These are phyloP conservation scores for Liquidambar formosana DNA, from an alignment of 164 flowering plant species.

Conservation along the genomic window DNA sequence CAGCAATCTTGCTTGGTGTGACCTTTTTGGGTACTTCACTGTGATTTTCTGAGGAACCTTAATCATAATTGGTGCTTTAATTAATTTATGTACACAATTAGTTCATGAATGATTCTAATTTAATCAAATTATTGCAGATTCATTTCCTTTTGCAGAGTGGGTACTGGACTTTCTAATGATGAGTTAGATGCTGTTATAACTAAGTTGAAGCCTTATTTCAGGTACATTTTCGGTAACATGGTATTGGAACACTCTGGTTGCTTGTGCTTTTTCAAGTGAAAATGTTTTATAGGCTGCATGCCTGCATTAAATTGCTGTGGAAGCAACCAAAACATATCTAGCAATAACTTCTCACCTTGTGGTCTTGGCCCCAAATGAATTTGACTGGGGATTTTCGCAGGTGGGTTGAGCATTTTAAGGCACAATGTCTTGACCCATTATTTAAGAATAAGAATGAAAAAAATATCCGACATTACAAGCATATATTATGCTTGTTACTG, in stretches of 20 bases:
- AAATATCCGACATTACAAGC: too few relatives aligned
- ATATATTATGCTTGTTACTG: too few relatives aligned
- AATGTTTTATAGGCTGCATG: not conserved
- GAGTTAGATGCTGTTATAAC: conserved; percentile 77
- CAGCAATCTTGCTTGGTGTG: too few relatives aligned
- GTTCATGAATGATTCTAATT: not conserved
- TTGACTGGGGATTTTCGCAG: too few relatives aligned
- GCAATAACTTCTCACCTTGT: not conserved
- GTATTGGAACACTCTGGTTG: not conserved
- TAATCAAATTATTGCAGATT: conserved; percentile 51
- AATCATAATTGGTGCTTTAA: not conserved
- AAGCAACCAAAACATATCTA: not conserved
- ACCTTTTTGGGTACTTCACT: too few relatives aligned
- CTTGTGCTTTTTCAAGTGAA: not conserved
- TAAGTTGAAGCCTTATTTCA: conserved; percentile 90
- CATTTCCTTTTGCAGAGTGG: conserved; percentile 92
- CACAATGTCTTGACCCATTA: too few relatives aligned
- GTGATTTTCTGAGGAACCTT: too few relatives aligned
- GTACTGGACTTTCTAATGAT: conserved; percentile 93
- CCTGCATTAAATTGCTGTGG: not conserved
- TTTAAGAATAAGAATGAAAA: too few relatives aligned
- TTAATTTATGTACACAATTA: not conserved
- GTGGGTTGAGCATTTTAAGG: too few relatives aligned
- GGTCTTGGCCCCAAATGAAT: not conserved
- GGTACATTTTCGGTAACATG: conserved; percentile 33